These are phyloP conservation scores for Syzygium jambos DNA, from an alignment of 345 rosid species.

Conservation along the genomic window DNA sequence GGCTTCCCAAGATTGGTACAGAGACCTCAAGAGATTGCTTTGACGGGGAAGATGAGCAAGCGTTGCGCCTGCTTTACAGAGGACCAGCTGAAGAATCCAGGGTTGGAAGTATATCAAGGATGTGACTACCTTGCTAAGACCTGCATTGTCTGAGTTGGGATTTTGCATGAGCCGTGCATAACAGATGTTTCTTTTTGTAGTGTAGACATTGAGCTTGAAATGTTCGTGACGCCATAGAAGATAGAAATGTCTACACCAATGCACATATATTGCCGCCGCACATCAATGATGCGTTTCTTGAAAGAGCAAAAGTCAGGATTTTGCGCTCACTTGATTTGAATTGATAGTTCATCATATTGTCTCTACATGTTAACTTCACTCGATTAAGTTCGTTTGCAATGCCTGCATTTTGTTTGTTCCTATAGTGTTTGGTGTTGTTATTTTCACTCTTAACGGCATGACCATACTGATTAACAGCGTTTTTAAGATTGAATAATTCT, in stretches of 20 bases:
- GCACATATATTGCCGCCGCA: not conserved
- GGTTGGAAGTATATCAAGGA: conserved; percentile 70
- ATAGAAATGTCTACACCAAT: not conserved
- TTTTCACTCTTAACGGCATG: not conserved
- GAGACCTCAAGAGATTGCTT: conserved; percentile 83
- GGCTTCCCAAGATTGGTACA: conserved; percentile 87
- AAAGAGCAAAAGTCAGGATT: not conserved
- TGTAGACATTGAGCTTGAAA: not conserved
- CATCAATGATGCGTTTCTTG: not conserved
- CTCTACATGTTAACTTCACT: not conserved
- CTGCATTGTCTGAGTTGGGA: conserved; percentile 44
- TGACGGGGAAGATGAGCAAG: conserved; percentile 86
- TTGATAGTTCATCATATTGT: not conserved
- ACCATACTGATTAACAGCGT: not conserved
- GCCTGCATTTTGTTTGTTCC: not conserved
- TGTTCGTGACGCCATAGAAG: not conserved
- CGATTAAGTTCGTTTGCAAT: not conserved
- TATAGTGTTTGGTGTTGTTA: not conserved
- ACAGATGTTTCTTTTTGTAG: not conserved
- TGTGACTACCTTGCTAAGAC: conserved; percentile 62
- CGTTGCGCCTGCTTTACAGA: conserved; percentile 81
- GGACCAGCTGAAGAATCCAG: conserved; percentile 58
- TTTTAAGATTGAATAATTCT: not conserved
- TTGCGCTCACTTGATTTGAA: not conserved
- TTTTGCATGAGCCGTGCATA: not conserved